Conservation (phyloP, 306 rosid species). For the Trichosanthes truncata region DNA sequence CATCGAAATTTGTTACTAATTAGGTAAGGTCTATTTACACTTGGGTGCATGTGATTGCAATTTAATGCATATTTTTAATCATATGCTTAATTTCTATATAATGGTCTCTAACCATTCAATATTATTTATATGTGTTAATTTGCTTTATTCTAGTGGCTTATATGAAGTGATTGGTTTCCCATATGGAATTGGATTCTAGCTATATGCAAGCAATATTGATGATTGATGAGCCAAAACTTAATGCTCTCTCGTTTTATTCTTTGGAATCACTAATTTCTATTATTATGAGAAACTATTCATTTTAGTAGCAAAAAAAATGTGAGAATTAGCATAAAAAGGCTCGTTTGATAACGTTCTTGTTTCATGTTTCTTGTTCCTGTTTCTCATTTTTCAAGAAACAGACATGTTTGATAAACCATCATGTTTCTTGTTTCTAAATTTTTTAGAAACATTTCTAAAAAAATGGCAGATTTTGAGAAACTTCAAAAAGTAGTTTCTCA, state of each 20-base stretch:
- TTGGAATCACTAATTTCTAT: background rate
- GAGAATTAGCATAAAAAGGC: too few species aligned
- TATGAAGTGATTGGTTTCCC: background rate
- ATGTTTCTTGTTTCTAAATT: too few species aligned
- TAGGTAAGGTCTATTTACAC: background rate
- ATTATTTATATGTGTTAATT: background rate
- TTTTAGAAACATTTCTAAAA: too few species aligned
- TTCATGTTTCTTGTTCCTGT: too few species aligned
- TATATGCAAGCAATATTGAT: background rate
- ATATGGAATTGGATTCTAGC: background rate
- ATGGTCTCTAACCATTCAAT: background rate
- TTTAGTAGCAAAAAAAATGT: too few species aligned
- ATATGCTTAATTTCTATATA: background rate
- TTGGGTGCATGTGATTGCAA: background rate
- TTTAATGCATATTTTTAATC: background rate
- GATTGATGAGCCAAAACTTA: background rate
- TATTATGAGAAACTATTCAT: too few species aligned
- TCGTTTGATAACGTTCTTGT: too few species aligned
- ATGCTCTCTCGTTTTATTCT: background rate
- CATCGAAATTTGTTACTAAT: background rate
- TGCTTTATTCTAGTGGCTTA: background rate
- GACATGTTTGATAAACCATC: too few species aligned
- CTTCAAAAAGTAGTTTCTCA: too few species aligned
- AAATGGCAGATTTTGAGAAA: too few species aligned
- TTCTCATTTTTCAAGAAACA: too few species aligned